A percentile compares a stretch with the other conserved stretches of the same genome.
phyloP scores from a whole-genome alignment of 768 basidiomycete genomes.

The Podaxis rugospora region DNA sequence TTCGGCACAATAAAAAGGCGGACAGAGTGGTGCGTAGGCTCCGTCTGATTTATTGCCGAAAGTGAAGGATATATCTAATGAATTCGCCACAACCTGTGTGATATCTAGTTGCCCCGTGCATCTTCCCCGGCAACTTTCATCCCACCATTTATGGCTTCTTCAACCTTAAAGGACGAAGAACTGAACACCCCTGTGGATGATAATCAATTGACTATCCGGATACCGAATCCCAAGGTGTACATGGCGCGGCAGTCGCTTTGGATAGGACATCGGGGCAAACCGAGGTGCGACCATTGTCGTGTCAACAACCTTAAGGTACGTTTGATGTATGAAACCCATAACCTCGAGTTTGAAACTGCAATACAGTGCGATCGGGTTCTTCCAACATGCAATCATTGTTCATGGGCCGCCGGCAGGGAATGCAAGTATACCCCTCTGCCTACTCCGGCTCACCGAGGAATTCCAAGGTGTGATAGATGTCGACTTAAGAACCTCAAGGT shows the following conservation, averaged over 20 bases:
- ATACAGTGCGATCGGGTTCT: slow-evolving; percentile 65
- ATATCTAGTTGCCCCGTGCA: slow-evolving; percentile 2
- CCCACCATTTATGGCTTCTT: slow-evolving; percentile 9
- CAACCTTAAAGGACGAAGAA: slow-evolving; percentile 24
- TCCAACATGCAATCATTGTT: slow-evolving; percentile 69
- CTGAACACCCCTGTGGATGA: slow-evolving; percentile 32
- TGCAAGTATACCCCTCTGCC: slow-evolving; percentile 73
- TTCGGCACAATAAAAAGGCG: not conserved
- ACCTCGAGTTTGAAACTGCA: slow-evolving; percentile 5
- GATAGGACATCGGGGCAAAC: slow-evolving; percentile 73
- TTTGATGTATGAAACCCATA: slow-evolving; percentile 13
- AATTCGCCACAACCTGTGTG: not conserved
- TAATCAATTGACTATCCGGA: slow-evolving; percentile 55
- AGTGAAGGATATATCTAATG: not conserved
- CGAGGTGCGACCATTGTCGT: slow-evolving; percentile 71
- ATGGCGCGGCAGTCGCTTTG: slow-evolving; percentile 69
- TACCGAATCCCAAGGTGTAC: slow-evolving; percentile 64
- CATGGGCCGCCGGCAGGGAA: slow-evolving; percentile 57
- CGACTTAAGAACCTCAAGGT: slow-evolving; percentile 66
- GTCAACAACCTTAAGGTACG: slow-evolving; percentile 67
- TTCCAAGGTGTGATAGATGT: slow-evolving; percentile 70
- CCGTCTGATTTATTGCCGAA: not conserved
- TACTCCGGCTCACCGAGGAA: slow-evolving; percentile 71
- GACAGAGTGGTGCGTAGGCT: not conserved
- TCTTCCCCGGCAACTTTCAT: slow-evolving; percentile 1